Percentiles rank a stretch among this genome's conserved stretches.
phyloP scores from a whole-genome alignment of 495 filamentous ascomycete species.

The Trichoderma orchidacearum region DNA sequence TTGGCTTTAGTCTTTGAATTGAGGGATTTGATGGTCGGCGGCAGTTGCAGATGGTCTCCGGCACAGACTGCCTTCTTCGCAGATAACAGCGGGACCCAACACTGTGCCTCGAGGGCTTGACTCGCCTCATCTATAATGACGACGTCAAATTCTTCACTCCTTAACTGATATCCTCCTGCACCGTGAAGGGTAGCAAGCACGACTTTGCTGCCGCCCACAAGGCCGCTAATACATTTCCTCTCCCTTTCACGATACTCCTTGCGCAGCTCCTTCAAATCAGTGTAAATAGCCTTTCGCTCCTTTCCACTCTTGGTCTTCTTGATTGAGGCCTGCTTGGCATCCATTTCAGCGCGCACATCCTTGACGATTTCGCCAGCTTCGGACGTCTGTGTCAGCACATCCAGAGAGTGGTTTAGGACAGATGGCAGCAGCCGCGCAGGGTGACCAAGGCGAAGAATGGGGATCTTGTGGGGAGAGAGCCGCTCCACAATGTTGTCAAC shows the following conservation, averaged over 20 bases:
- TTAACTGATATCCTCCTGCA: conserved; percentile 73
- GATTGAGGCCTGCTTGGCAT: conserved; percentile 78
- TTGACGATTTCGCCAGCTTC: conserved; percentile 84
- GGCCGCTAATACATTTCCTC: conserved; percentile 57
- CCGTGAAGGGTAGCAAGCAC: conserved; percentile 90
- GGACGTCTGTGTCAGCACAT: conserved; percentile 82
- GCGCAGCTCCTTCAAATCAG: conserved; percentile 68
- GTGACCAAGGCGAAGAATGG: conserved; percentile 83
- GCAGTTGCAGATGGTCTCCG: conserved; percentile 87
- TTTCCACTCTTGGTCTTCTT: conserved; percentile 70
- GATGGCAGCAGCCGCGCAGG: conserved; percentile 83
- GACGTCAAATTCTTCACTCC: conserved; percentile 74
- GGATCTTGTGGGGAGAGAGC: conserved; percentile 65
- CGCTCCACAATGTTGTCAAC: conserved; percentile 99
- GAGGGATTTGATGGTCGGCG: conserved; percentile 81
- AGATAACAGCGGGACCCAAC: conserved; percentile 81
- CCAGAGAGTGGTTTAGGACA: conserved; percentile 78
- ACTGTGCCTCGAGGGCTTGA: conserved; percentile 92
- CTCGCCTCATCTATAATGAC: conserved; percentile 93
- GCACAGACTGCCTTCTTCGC: conserved; percentile 82
- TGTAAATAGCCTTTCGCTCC: conserved; percentile 73
- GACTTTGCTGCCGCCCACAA: conserved; percentile 68
- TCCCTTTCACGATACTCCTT: conserved; percentile 85
- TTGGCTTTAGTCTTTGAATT: conserved; percentile 35
- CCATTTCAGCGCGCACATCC: conserved; percentile 86